Evolutionary conservation across 2,329 filamentous ascomycete genomes (phyloP).

Genomic region (Tricladium varicosporioides): DNA sequence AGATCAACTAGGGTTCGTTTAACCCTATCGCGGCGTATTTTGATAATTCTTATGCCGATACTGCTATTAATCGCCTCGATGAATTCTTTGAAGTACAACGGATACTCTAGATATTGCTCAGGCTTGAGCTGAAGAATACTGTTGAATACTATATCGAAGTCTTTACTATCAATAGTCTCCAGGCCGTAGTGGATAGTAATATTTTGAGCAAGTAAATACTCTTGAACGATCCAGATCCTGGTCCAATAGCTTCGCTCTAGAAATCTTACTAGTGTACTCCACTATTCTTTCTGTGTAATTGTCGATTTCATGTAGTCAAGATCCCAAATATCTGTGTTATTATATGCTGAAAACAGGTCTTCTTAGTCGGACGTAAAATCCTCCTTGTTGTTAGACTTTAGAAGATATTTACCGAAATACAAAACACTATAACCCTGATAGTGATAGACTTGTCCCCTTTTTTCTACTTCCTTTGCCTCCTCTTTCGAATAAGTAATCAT

Average conservation of each 20-base stretch:
- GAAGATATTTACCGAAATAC: too few relatives aligned
- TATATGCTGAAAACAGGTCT: not conserved
- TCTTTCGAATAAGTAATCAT: not conserved
- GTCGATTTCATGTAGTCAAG: not conserved
- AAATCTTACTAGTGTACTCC: not conserved
- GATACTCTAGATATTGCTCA: not conserved
- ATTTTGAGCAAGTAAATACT: conserved; percentile 4
- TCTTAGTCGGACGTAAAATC: too few relatives aligned
- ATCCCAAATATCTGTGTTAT: not conserved
- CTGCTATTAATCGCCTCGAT: not conserved
- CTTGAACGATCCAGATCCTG: conserved; percentile 10
- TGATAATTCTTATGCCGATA: not conserved
- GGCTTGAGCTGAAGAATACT: not conserved
- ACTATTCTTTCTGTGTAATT: not conserved
- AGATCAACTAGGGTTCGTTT: not conserved
- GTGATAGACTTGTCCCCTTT: too few relatives aligned
- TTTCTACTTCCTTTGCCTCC: too few relatives aligned
- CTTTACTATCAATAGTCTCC: not conserved
- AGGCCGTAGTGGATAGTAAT: conserved; percentile 2
- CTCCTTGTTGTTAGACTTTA: too few relatives aligned
- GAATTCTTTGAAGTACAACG: not conserved
- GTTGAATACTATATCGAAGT: not conserved
- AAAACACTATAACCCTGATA: too few relatives aligned
- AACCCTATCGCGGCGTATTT: not conserved
- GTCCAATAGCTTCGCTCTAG: not conserved